Evolutionary conservation across 2,329 filamentous ascomycete genomes (phyloP), one percentile per base, ranked within the genome.

Genomic region (Paracoccidioides lutzii): DNA sequence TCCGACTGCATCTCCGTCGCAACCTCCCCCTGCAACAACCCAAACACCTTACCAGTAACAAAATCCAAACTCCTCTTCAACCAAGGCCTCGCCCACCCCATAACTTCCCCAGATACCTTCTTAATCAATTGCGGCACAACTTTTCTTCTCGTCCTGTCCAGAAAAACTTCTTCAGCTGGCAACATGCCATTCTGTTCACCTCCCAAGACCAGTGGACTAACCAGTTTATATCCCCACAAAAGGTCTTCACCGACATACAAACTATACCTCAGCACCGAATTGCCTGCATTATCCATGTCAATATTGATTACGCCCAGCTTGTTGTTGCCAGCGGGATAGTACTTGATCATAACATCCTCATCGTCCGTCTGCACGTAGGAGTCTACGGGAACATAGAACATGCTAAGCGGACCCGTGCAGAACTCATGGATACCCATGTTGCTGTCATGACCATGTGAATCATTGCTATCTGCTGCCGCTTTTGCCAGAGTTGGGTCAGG

Each of bases 221-320:
- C 66, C 4, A 76, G 66, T 43, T 63, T 63, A 59, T 76, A 75
- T 54, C 68, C 85, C 91, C 91, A 97, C 1, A 77, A 78, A 67
- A 91, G 84, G 45, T 80, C 72, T 1, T 90, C 91, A 67, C 95
- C 87, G 15, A 96, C 78, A 66, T 86, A 96, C 1, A 96, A 74
- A 3, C 82, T 80, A 66, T 95, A 97, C 49, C 83, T 84, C 40
- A 98, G 74, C 43, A 84, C 79, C 65, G 86, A 90, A 54, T 63
- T 41, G 4, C 60, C 59, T 8, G 79, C 77, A 2, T 79, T 75
- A 4, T 81, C 78, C 55, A 82, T 82, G 58, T 84, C 82, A 59
- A 98, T 90, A 28, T 88, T 87, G 33, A 95, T 78, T 0, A 84
- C 81, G 1, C 89, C 89, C 69, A 95, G 91, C 69, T 97, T 97